Conservation (phyloP, 768 basidiomycete species). For the Rhodotorula graminis region DNA sequence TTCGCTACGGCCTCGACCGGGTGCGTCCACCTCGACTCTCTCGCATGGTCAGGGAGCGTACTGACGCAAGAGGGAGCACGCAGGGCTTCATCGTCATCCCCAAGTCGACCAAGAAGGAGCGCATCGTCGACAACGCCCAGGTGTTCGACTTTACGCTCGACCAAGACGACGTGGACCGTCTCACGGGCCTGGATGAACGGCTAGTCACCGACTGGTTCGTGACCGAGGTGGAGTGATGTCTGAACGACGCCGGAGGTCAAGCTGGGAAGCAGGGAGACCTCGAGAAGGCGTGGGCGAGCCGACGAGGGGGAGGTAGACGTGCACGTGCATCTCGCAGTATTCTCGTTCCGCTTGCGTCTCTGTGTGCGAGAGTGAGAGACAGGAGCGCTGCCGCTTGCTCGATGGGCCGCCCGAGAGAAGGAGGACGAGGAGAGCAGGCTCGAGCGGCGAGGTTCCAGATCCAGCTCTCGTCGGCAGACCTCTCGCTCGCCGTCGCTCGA, state of each 20-base stretch:
- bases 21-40: conserved; percentile 40
- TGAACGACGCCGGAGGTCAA: accelerated
- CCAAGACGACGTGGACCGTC: conserved; percentile 49
- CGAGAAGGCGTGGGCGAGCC: too few relatives aligned
- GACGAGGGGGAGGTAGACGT: too few relatives aligned
- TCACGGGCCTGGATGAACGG: conserved; percentile 23
- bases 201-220: conserved; percentile 30
- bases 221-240: neutral
- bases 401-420: too few relatives aligned
- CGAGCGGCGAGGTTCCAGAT: too few relatives aligned
- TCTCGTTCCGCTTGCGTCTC: too few relatives aligned
- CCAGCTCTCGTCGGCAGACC: too few relatives aligned
- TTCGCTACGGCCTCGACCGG: conserved; percentile 83
- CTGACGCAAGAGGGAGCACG: neutral
- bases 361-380: too few relatives aligned
- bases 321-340: too few relatives aligned
- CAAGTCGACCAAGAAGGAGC: conserved; percentile 50
- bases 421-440: too few relatives aligned
- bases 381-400: too few relatives aligned
- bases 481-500: too few relatives aligned
- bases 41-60: neutral
- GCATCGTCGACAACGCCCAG: conserved; percentile 51
- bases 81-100: conserved; percentile 51
- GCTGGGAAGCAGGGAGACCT: neutral
- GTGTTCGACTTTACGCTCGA: conserved; percentile 52